These are phyloP conservation scores for Leptoxyphium fumago DNA, from an alignment of 2,329 filamentous ascomycete species.

Conservation along the genomic window DNA sequence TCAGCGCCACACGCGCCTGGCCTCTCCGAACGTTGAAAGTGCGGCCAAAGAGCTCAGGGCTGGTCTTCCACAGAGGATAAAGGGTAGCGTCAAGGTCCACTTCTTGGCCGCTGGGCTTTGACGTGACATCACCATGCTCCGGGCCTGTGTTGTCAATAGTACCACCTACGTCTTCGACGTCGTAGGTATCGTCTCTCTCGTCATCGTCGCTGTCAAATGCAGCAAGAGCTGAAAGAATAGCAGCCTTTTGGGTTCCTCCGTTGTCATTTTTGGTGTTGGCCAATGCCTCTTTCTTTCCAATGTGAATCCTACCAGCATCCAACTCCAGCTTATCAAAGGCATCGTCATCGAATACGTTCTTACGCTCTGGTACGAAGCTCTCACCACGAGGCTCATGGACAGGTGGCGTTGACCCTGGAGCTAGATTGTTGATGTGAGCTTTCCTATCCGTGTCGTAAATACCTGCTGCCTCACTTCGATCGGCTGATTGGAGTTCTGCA, in stretches of 20 bases:
- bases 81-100: conserved; percentile 51
- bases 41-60: conserved; percentile 52
- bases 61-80: conserved; percentile 55
- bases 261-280: conserved; percentile 46
- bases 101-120: conserved; percentile 29
- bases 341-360: conserved; percentile 68
- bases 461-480: conserved; percentile 51
- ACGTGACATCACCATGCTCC: conserved; percentile 25
- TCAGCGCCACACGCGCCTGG: conserved; percentile 47
- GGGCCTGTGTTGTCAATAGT: conserved; percentile 53
- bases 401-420: conserved; percentile 44
- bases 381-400: conserved; percentile 8
- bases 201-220: conserved; percentile 90
- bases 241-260: conserved; percentile 51
- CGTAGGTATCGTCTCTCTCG: conserved; percentile 93
- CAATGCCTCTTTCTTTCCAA: conserved; percentile 54
- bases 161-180: conserved; percentile 79
- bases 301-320: conserved; percentile 54
- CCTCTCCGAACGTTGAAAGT: conserved; percentile 56
- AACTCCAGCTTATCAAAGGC: conserved; percentile 59
- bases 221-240: conserved; percentile 75
- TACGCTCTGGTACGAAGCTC: conserved; percentile 38
- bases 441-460: conserved; percentile 15
- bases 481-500: conserved; percentile 45
- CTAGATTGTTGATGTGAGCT: conserved; percentile 26